Conservation (phyloP, 2,329 filamentous ascomycete species). For the Ceratocystis eucalypticola region DNA sequence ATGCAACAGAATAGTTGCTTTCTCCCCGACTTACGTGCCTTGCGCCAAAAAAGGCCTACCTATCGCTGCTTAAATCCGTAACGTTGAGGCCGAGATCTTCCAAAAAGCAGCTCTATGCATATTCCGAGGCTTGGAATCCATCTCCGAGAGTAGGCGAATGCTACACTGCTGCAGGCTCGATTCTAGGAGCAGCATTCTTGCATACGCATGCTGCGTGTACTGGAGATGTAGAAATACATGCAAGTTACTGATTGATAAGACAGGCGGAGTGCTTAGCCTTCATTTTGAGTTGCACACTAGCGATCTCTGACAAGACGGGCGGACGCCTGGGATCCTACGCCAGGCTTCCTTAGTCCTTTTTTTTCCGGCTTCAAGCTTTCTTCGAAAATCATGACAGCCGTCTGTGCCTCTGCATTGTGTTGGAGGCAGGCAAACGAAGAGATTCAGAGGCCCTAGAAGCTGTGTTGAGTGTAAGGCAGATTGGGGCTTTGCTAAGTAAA, state of each 20-base stretch:
- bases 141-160: not conserved
- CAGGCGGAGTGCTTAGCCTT: not conserved
- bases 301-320: conserved; percentile 1
- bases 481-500: too few relatives aligned
- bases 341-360: not conserved
- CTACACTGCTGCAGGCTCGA: not conserved
- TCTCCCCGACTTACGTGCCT: not conserved
- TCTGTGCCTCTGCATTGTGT: not conserved
- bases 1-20: not conserved
- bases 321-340: not conserved
- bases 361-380: not conserved
- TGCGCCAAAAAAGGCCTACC: not conserved
- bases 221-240: not conserved
- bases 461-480: too few relatives aligned
- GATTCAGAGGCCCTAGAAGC: too few relatives aligned
- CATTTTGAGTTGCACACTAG: conserved; percentile 7
- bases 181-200: not conserved
- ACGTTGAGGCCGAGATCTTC: not conserved
- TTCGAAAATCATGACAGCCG: not conserved
- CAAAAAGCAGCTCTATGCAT: not conserved
- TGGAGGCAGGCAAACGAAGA: not conserved
- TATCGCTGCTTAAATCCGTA: not conserved
- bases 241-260: conserved; percentile 4
- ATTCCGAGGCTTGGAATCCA: not conserved
- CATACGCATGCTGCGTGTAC: too few relatives aligned